These are phyloP conservation scores for Fusarium cyanostomum DNA, from an alignment of 2,329 filamentous ascomycete genomes.

Conservation along the genomic window DNA sequence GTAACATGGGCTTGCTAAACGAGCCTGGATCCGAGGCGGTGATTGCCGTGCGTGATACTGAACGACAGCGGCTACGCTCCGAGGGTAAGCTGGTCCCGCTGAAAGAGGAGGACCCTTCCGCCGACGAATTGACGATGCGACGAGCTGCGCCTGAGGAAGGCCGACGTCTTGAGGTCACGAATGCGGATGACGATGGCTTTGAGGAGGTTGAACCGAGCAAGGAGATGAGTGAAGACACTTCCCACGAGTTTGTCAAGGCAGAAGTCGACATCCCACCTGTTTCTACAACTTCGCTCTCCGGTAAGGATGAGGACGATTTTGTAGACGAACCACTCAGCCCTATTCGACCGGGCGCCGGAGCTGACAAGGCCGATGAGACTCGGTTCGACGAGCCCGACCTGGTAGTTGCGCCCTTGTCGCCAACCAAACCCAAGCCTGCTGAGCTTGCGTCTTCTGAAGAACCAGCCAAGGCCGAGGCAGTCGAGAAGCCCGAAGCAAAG, in stretches of 20 bases:
- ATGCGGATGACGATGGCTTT: conserved; percentile 88
- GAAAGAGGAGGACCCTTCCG: conserved; percentile 51
- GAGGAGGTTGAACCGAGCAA: conserved; percentile 82
- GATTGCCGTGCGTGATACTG: conserved; percentile 79
- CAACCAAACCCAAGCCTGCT: conserved; percentile 51
- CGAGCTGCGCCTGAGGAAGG: conserved; percentile 66
- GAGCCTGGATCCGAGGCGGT: conserved; percentile 90
- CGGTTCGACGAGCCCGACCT: conserved; percentile 66
- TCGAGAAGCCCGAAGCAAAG: conserved; percentile 25
- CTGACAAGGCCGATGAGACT: conserved; percentile 62
- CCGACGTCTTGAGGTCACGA: conserved; percentile 79
- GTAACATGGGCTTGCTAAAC: conserved; percentile 97
- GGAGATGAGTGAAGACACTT: conserved; percentile 77
- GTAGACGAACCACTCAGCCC: conserved; percentile 82
- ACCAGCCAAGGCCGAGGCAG: conserved; percentile 15
- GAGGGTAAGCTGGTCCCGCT: conserved; percentile 74
- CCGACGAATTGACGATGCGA: conserved; percentile 71
- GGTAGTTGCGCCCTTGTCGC: conserved; percentile 67
- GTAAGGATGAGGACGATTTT: conserved; percentile 75
- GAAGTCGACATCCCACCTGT: conserved; percentile 59
- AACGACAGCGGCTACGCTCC: conserved; percentile 80
- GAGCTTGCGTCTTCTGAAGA: conserved; percentile 36
- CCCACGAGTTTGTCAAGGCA: conserved; percentile 72
- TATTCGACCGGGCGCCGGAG: conserved; percentile 69
- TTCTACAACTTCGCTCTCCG: conserved; percentile 45